These are phyloP conservation scores for Cyamopsis tetragonoloba DNA, from an alignment of 306 rosid species.

Conservation along the genomic window DNA sequence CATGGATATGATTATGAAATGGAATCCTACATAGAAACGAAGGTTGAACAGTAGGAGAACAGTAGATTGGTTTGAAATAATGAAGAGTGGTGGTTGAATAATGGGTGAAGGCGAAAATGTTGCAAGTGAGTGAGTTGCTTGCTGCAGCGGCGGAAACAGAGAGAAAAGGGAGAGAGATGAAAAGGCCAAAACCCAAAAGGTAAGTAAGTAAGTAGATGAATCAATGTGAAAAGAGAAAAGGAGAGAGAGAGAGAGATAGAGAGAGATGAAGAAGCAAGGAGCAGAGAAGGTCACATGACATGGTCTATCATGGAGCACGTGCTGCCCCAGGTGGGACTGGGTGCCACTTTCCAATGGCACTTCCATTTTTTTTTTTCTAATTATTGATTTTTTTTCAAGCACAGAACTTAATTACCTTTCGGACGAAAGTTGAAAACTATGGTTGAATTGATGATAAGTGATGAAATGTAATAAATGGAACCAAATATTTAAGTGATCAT, in stretches of 20 bases:
- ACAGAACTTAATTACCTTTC: no score
- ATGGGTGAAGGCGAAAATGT: constrained; percentile 6
- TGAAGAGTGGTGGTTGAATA: not conserved
- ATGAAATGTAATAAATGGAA: no score
- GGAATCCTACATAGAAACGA: constrained; percentile 25
- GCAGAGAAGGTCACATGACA: constrained; percentile 54
- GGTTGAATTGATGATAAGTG: no score
- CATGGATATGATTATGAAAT: constrained; percentile 18
- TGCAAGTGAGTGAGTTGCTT: constrained; percentile 29
- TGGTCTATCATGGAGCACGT: constrained; percentile 45
- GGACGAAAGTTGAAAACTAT: no score
- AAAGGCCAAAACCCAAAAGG: constrained; percentile 22
- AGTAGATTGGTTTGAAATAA: not conserved
- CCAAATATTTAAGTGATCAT: no score
- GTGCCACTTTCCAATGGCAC: constrained; percentile 25
- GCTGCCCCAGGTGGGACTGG: constrained; percentile 28
- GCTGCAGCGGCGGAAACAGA: constrained; percentile 36
- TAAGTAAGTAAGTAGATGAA: constrained; percentile 5
- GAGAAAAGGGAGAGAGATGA: not conserved
- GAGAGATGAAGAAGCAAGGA: not conserved
- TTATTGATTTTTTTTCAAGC: not conserved
- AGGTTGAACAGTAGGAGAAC: not conserved
- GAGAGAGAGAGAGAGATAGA: not conserved
- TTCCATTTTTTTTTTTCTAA: not conserved
- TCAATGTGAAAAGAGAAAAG: constrained; percentile 12